phyloP scores from a whole-genome alignment of 768 basidiomycete species.

The Boletus bicolor region DNA sequence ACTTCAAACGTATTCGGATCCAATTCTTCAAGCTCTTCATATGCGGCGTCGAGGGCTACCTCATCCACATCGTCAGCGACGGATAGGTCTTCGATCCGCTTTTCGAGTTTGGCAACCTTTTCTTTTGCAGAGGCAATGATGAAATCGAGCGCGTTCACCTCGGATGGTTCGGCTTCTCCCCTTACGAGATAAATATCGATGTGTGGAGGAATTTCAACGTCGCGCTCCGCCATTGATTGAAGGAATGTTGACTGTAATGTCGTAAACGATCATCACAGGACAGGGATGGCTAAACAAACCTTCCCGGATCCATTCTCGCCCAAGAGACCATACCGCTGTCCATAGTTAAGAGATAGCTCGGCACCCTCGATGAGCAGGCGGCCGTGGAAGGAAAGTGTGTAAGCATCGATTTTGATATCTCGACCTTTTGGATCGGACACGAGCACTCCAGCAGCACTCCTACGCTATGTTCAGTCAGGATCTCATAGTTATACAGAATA shows the following conservation, averaged over 20 bases:
- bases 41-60: conserved; percentile 77
- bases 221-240: conserved; percentile 91
- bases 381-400: conserved; percentile 96
- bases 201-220: conserved; percentile 90
- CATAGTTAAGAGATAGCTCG: conserved; percentile 80
- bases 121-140: conserved; percentile 89
- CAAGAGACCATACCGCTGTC: conserved; percentile 90
- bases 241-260: conserved; percentile 82
- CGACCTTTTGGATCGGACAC: conserved; percentile 89
- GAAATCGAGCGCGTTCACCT: conserved; percentile 95
- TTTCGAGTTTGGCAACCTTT: conserved; percentile 92
- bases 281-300: conserved; percentile 43
- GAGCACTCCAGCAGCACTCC: conserved; percentile 89
- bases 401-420: conserved; percentile 96
- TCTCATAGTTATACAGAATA: background rate
- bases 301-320: conserved; percentile 99
- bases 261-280: conserved; percentile 6
- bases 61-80: conserved; percentile 90
- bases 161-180: conserved; percentile 94
- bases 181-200: conserved; percentile 97
- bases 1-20: conserved; percentile 94
- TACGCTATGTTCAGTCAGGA: conserved; percentile 29
- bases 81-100: conserved; percentile 90
- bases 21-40: conserved; percentile 96
- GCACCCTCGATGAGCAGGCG: conserved; percentile 68